Base-by-base conservation (phyloP, 176 grass and related monocot species). In the Microstegium vimineum region DNA sequence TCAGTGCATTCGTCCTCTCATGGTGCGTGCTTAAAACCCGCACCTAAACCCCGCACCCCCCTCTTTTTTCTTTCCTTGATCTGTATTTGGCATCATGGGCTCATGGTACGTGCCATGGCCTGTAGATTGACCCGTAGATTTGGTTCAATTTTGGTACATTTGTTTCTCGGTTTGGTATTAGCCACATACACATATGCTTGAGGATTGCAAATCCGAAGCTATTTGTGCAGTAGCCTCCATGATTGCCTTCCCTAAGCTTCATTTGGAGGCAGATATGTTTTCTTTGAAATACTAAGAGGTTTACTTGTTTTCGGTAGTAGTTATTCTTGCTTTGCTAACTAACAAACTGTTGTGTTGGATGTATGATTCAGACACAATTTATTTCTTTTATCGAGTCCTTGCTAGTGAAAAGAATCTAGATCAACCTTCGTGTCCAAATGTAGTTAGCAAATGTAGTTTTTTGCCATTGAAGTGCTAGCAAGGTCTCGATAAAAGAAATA, bases 1-100 rank as follows among this genome's bases (percentile, higher is more conserved):
- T 95, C 28, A 20, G 87, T 20, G 75, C 89, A 17, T 99, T 95
- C 66, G 69, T 85, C 28, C 49, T 99, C 77, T 92, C 91, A 34
- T 95, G 93, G 97, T 99, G 61, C 56, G 81, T 23, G 65, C 37
- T 5, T 41, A 66, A 68, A 81, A 89, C 77, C 40, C 35, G 1
- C 36, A 5, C 37, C 13, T 69, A 40, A 49, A 51, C 4, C n/a
- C 52, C 7, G 6, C 8, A 15, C n/a, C 2, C 28, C 5, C 18
- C 66, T 28, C 10, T 1, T 66, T 34, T 10, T 17, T 59, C 7
- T 10, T 84, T 52, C 18, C 2, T 20, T 60, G 40, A 62, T 75
- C 76, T 10, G 33, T 46, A 76, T 70, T 38, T 30, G 16, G 51
- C 20, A 8, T 76, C 2, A 16, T 69, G 9, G 38, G 26, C 0